A percentile compares a stretch with the other conserved stretches of the same genome.
Evolutionary conservation across 768 basidiomycete genomes (phyloP).

Genomic region (Kwoniella europaea): DNA sequence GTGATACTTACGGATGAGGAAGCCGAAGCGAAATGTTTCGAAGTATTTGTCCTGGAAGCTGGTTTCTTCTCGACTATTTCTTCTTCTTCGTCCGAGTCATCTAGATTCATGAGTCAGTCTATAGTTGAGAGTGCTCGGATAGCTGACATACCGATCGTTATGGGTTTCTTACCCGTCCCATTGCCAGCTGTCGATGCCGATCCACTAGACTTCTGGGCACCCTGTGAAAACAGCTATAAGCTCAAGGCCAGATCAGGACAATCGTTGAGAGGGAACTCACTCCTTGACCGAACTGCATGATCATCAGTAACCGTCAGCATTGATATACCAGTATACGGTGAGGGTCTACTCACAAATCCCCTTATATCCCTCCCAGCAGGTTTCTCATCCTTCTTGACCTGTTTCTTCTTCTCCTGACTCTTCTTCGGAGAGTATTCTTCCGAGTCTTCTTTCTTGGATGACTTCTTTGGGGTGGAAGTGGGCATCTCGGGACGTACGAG

Average conservation of each 20-base stretch:
- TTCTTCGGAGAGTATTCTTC: constrained; percentile 1
- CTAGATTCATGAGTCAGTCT: too few species aligned
- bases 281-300: constrained; percentile 15
- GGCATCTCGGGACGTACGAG: constrained; percentile 7
- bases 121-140: too few species aligned
- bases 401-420: constrained; percentile 26
- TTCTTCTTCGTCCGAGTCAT: constrained; percentile 49
- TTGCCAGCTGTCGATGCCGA: constrained; percentile 2
- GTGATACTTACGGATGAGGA: constrained; percentile 26
- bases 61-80: constrained; percentile 32
- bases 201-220: neutral
- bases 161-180: constrained; percentile 43
- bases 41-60: constrained; percentile 27
- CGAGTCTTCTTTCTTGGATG: constrained; percentile 10
- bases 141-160: constrained; percentile 42
- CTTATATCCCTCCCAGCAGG: constrained; percentile 46
- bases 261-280: neutral
- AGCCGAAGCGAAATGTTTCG: constrained; percentile 41
- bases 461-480: constrained; percentile 17
- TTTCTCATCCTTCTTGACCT: constrained; percentile 28
- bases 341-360: constrained; percentile 39
- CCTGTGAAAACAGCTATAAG: constrained; percentile 3
- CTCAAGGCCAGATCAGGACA: neutral
- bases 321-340: neutral
- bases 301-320: neutral